Evolutionary conservation across 805 yeast species (phyloP).

Genomic region (Starmerella bombicola): DNA sequence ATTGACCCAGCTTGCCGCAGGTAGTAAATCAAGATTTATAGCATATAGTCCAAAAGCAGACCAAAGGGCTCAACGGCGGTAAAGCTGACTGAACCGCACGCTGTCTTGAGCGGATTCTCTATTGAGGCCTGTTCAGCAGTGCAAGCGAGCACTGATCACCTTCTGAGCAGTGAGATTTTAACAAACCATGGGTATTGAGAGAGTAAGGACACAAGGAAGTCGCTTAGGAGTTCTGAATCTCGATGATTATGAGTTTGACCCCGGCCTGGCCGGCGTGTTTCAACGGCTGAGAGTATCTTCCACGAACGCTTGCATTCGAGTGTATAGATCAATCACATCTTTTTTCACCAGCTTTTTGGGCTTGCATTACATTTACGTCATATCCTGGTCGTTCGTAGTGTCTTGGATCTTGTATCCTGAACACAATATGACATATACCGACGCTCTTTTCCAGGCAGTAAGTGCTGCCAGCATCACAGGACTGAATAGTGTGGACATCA

Average conservation of each 20-base stretch:
- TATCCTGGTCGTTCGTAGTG: slow-evolving; percentile 45
- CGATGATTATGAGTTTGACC: slow-evolving; percentile 17
- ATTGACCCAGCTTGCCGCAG: too few relatives aligned
- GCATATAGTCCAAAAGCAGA: too few relatives aligned
- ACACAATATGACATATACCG: slow-evolving; percentile 55
- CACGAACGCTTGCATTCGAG: slow-evolving; percentile 10
- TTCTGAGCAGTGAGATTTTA: too few relatives aligned
- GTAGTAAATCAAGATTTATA: too few relatives aligned
- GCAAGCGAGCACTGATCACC: too few relatives aligned
- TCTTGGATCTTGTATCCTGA: slow-evolving; percentile 70
- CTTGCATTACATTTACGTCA: slow-evolving; percentile 45
- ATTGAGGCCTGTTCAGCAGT: too few relatives aligned
- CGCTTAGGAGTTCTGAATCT: slow-evolving; percentile 25
- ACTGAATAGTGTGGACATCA: slow-evolving; percentile 62
- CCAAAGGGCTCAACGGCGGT: too few relatives aligned
- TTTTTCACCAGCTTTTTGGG: slow-evolving; percentile 21
- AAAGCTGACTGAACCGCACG: too few relatives aligned
- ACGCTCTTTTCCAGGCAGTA: slow-evolving; percentile 60
- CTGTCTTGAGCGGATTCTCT: too few relatives aligned
- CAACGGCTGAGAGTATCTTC: slow-evolving; percentile 5
- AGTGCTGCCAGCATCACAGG: slow-evolving; percentile 90
- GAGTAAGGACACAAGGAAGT: slow-evolving; percentile 7
- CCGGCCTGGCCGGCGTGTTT: slow-evolving; percentile 9
- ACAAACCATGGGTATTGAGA: slow-evolving; percentile 11
- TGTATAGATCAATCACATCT: not conserved